These are phyloP conservation scores for Tylopilus subfusipes DNA, from an alignment of 768 basidiomycete genomes.

Conservation along the genomic window DNA sequence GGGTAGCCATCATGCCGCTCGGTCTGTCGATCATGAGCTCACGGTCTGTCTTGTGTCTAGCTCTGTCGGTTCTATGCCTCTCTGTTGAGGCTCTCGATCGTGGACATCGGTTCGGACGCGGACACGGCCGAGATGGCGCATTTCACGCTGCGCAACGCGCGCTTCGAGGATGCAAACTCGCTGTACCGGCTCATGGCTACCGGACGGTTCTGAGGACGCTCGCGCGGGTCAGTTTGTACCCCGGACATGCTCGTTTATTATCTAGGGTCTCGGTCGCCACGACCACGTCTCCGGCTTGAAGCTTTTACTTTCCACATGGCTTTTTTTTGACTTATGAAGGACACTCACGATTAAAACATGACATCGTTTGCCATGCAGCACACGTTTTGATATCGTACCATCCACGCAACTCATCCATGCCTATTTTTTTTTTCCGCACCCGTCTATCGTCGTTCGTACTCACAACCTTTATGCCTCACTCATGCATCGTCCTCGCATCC, in stretches of 20 bases:
- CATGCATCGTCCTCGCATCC: background rate
- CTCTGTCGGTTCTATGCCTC: constrained; percentile 75
- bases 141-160: constrained; percentile 67
- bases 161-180: constrained; percentile 72
- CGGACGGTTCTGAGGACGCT: constrained; percentile 28
- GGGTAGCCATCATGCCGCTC: constrained; percentile 24
- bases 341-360: constrained; percentile 7
- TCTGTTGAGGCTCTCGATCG: constrained; percentile 61
- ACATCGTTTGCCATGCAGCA: constrained; percentile 1
- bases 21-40: constrained; percentile 1
- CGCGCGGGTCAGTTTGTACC: background rate
- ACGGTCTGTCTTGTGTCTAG: constrained; percentile 32
- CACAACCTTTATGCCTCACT: constrained; percentile 1
- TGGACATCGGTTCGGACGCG: constrained; percentile 59
- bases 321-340: constrained; percentile 21
- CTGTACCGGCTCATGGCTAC: constrained; percentile 64
- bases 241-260: background rate
- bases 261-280: background rate
- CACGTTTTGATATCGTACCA: background rate
- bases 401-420: background rate
- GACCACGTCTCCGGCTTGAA: background rate
- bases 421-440: background rate
- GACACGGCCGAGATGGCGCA: constrained; percentile 77
- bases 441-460: constrained; percentile 1
- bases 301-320: constrained; percentile 4